These are phyloP conservation scores for Martiniozyma abietophila DNA, from an alignment of 805 yeast genomes.

Conservation along the genomic window DNA sequence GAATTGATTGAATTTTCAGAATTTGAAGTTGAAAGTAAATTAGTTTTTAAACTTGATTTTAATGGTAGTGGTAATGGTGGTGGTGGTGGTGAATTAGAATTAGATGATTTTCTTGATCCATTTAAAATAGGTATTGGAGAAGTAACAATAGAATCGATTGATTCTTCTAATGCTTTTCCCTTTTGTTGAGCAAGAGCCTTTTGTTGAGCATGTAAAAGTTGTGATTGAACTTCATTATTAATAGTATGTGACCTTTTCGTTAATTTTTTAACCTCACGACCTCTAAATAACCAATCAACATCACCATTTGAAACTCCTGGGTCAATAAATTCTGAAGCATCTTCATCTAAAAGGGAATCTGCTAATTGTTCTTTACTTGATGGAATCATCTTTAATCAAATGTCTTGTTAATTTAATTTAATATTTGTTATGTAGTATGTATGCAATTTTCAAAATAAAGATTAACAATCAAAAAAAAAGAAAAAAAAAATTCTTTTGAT, in stretches of 20 bases:
- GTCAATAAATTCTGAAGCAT: conserved; percentile 16
- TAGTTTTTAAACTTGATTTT: conserved; percentile 10
- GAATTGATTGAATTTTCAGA: conserved; percentile 2
- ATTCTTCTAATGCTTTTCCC: conserved; percentile 4
- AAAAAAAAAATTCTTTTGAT: too few species aligned
- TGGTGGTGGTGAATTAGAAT: not conserved
- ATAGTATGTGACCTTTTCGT: conserved; percentile 31
- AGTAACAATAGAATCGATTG: not conserved
- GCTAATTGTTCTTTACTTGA: too few species aligned
- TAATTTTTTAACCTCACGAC: conserved; percentile 52
- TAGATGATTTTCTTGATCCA: not conserved
- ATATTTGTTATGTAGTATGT: too few species aligned
- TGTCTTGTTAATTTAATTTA: too few species aligned
- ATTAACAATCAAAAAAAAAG: too few species aligned
- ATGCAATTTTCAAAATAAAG: too few species aligned
- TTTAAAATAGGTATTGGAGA: conserved; percentile 5
- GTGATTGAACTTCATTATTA: conserved; percentile 25
- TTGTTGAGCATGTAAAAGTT: conserved; percentile 22
- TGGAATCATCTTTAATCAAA: too few species aligned
- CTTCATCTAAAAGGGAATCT: conserved; percentile 5
- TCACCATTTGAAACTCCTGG: conserved; percentile 62
- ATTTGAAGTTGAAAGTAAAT: conserved; percentile 2
- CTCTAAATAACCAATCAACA: conserved; percentile 79
- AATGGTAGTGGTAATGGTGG: too few species aligned
- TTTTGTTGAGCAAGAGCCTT: conserved; percentile 14